Conservation (phyloP, 768 basidiomycete genomes). For the Tricholoma flavovirens region DNA sequence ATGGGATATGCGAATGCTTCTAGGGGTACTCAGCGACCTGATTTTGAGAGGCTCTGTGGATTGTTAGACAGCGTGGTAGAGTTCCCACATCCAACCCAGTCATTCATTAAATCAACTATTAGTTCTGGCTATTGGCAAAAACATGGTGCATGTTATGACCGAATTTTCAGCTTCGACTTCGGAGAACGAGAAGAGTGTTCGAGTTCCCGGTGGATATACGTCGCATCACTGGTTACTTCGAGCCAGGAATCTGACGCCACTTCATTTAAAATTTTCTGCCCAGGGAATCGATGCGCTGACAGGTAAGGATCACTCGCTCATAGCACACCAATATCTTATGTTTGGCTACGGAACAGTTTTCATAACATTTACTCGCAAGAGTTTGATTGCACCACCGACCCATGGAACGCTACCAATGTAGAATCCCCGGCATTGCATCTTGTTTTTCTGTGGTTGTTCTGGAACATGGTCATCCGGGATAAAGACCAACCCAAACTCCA, state of each 20-base stretch:
- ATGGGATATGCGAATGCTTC: not conserved
- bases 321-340: not conserved
- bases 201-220: not conserved
- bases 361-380: too few species aligned
- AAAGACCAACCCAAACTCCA: not conserved
- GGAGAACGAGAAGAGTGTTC: too few species aligned
- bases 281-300: not conserved
- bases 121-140: not conserved
- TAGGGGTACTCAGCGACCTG: not conserved
- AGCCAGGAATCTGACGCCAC: not conserved
- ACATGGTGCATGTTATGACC: too few species aligned
- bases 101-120: not conserved
- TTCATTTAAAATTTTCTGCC: not conserved
- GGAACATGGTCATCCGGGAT: not conserved
- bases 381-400: not conserved
- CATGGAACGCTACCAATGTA: not conserved
- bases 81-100: too few species aligned
- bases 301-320: not conserved
- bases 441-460: not conserved
- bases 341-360: too few species aligned
- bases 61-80: too few species aligned
- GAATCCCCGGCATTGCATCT: not conserved
- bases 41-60: not conserved
- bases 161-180: not conserved
- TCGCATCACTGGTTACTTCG: not conserved